Percentiles rank a stretch among this genome's conserved stretches.
Conservation (phyloP, 148 eudicot genomes). For the Spergularia bocconei region DNA sequence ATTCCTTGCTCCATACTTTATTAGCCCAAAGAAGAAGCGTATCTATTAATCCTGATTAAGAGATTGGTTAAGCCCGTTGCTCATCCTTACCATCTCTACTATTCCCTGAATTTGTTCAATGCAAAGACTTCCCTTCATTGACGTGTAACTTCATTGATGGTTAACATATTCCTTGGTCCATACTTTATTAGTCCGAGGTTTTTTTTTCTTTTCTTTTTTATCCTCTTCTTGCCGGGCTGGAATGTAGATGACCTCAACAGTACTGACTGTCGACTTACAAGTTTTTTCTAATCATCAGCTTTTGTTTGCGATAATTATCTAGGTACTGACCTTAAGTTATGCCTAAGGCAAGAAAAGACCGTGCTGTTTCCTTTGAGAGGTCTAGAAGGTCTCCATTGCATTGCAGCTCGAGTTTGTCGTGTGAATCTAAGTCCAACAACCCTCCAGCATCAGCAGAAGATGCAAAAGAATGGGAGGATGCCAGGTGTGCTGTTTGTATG, state of each 20-base stretch:
- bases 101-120: no score
- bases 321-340: conserved; percentile 36
- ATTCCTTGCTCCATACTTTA: no score
- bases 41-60: no score
- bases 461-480: conserved; percentile 90
- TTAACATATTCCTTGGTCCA: no score
- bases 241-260: no score
- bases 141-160: no score
- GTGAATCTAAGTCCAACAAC: conserved; percentile 33
- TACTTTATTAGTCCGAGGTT: no score
- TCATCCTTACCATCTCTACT: no score
- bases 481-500: conserved; percentile 91
- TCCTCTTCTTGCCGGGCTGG: background rate
- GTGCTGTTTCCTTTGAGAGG: conserved; percentile 52
- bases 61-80: no score
- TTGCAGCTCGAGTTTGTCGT: conserved; percentile 56
- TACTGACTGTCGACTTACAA: background rate
- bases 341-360: conserved; percentile 75
- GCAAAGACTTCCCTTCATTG: no score
- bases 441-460: conserved; percentile 48
- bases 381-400: conserved; percentile 53
- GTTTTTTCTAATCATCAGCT: conserved; percentile 4
- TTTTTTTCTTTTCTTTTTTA: background rate
- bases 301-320: conserved; percentile 15
- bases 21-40: no score